Conservation (phyloP, 345 rosid species). For the Populus simonii region DNA sequence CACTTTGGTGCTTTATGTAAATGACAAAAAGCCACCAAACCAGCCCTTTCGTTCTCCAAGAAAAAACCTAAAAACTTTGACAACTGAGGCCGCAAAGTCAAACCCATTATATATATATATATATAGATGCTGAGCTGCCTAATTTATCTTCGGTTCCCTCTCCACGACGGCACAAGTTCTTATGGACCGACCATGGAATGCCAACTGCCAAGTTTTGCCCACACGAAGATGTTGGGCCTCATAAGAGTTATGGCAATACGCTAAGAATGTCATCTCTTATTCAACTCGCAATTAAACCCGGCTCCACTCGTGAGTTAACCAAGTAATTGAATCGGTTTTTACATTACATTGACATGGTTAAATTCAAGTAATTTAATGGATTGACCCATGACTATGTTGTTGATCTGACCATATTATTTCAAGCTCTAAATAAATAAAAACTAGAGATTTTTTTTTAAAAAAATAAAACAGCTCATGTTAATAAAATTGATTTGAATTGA, state of each 20-base stretch:
- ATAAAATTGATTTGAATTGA: too few relatives aligned
- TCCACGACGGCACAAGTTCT: not conserved
- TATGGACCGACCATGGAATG: not conserved
- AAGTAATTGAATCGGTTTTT: too few relatives aligned
- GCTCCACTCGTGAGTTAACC: too few relatives aligned
- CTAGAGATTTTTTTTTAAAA: fast-evolving
- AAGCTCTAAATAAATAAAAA: too few relatives aligned
- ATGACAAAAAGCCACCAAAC: not conserved
- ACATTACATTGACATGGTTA: too few relatives aligned
- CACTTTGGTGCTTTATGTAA: constrained; percentile 7
- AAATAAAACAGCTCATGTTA: too few relatives aligned
- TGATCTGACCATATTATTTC: too few relatives aligned
- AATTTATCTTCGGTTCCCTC: not conserved
- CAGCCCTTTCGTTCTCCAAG: not conserved
- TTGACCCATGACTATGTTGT: too few relatives aligned
- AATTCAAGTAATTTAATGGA: too few relatives aligned
- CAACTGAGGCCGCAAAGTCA: not conserved
- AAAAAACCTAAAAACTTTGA: not conserved
- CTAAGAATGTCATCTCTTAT: too few relatives aligned
- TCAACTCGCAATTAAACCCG: not conserved
- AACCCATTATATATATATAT: not conserved
- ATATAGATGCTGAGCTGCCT: not conserved
- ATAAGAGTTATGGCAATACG: not conserved
- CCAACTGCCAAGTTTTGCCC: not conserved
- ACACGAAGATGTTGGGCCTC: not conserved